These are phyloP conservation scores for Acanthamoeba lenticulata DNA, from an alignment of 208 protist species.

Conservation along the genomic window DNA sequence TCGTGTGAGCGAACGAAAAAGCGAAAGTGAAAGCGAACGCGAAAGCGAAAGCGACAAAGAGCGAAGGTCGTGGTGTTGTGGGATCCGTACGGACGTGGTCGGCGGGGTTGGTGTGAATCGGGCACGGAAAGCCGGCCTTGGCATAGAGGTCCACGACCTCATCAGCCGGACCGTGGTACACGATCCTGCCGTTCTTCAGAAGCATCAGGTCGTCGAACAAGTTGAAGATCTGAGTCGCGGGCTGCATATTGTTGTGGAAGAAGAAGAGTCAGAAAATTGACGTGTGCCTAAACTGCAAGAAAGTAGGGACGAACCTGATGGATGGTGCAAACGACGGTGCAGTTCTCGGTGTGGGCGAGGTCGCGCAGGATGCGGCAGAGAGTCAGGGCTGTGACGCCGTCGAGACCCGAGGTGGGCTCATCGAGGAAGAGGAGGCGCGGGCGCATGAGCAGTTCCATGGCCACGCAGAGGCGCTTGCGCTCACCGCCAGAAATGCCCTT, in stretches of 20 bases:
- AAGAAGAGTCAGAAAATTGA: too few species aligned
- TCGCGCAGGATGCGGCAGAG: constrained; percentile 25
- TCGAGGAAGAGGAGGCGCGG: constrained; percentile 69
- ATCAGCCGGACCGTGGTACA: constrained; percentile 47
- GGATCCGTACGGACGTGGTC: constrained; percentile 53
- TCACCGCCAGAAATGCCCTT: constrained; percentile 75
- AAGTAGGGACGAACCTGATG: constrained; percentile 56
- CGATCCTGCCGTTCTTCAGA: constrained; percentile 8
- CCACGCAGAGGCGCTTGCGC: constrained; percentile 72
- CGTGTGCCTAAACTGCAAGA: too few species aligned
- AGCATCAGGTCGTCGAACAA: constrained; percentile 68
- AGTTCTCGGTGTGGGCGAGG: constrained; percentile 7
- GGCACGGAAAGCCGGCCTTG: constrained; percentile 65
- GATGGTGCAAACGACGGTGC: constrained; percentile 68
- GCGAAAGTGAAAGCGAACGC: not conserved
- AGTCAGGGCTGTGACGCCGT: not conserved
- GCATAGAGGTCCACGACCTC: constrained; percentile 24
- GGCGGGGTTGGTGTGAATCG: constrained; percentile 68
- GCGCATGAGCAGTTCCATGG: constrained; percentile 23
- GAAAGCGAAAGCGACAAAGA: not conserved
- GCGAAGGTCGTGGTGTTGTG: too few species aligned
- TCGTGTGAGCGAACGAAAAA: not conserved
- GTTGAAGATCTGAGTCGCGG: constrained; percentile 59
- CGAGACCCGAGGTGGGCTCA: constrained; percentile 66
- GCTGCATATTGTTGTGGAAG: too few species aligned